Evolutionary conservation across 2,329 filamentous ascomycete species (phyloP).

Genomic region (Apiospora saccharicola): DNA sequence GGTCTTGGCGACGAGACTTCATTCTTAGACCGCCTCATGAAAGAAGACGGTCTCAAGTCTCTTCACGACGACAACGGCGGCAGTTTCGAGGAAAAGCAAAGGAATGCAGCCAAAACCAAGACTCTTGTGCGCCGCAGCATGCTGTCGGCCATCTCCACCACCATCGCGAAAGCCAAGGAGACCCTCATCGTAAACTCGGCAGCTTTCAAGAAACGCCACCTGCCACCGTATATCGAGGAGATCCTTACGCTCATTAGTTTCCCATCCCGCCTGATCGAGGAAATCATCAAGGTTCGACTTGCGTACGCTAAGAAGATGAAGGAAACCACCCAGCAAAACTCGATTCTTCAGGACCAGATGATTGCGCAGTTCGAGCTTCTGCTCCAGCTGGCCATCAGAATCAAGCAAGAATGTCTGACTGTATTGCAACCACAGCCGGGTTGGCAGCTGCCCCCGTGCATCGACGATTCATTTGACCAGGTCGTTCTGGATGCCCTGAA

Average conservation of each 20-base stretch:
- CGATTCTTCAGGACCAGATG: constrained; percentile 97
- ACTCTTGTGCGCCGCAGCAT: constrained; percentile 70
- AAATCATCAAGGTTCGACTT: constrained; percentile 91
- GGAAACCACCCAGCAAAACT: constrained; percentile 88
- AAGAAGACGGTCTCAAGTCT: constrained; percentile 93
- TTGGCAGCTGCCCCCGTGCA: constrained; percentile 95
- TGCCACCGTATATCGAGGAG: constrained; percentile 97
- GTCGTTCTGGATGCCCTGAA: constrained; percentile 92
- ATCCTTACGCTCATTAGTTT: constrained; percentile 96
- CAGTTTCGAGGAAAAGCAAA: constrained; percentile 42
- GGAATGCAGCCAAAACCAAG: constrained; percentile 49
- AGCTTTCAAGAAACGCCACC: constrained; percentile 84
- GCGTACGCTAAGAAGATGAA: constrained; percentile 95
- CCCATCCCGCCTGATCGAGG: constrained; percentile 91
- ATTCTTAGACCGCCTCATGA: constrained; percentile 92
- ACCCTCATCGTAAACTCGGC: constrained; percentile 88
- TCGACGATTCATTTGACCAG: constrained; percentile 94
- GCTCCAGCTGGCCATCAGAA: constrained; percentile 87
- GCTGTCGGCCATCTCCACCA: constrained; percentile 80
- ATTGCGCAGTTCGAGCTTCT: constrained; percentile 95
- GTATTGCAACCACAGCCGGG: constrained; percentile 88
- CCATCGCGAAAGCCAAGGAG: constrained; percentile 92
- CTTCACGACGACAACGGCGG: constrained; percentile 83
- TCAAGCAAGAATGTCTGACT: constrained; percentile 86
- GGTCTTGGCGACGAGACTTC: constrained; percentile 88